These are phyloP conservation scores for Chlorella sp. DNA, from an alignment of 139 green algal species.

Conservation along the genomic window DNA sequence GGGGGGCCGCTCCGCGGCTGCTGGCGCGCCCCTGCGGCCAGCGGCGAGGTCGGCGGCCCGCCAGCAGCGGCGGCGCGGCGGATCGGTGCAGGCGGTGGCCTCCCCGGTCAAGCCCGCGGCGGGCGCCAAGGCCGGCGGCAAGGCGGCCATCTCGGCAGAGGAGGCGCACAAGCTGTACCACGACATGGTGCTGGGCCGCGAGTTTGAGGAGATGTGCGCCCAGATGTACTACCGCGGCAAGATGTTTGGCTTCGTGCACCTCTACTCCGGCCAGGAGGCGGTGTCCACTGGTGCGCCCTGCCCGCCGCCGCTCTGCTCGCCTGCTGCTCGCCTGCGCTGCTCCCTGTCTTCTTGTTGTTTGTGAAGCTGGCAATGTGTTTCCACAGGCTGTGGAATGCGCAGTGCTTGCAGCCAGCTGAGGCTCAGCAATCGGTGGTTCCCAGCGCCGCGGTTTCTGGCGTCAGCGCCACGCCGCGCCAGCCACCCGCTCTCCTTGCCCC, in stretches of 20 bases:
- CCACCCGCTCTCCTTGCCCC: no score
- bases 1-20: neutral
- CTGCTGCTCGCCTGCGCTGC: neutral
- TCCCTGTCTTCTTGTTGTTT: no score
- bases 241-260: slow-evolving; percentile 95
- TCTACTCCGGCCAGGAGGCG: slow-evolving; percentile 97
- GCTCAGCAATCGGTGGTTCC: no score
- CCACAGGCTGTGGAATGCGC: no score
- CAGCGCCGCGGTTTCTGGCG: neutral
- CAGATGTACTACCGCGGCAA: slow-evolving; percentile 99
- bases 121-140: slow-evolving; percentile 24
- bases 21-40: no score
- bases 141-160: slow-evolving; percentile 68
- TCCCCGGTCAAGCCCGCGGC: slow-evolving; percentile 30
- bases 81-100: slow-evolving; percentile 17
- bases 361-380: no score
- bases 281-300: slow-evolving; percentile 74
- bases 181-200: slow-evolving; percentile 90
- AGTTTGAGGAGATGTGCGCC: slow-evolving; percentile 99
- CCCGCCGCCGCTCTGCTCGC: neutral
- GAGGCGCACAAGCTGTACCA: slow-evolving; percentile 85
- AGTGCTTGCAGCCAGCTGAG: no score
- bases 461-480: neutral
- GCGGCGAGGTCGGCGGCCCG: no score
- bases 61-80: neutral